Base-by-base conservation (phyloP, 1,284 basidiomycete species). In the Gomphus bonarii region DNA sequence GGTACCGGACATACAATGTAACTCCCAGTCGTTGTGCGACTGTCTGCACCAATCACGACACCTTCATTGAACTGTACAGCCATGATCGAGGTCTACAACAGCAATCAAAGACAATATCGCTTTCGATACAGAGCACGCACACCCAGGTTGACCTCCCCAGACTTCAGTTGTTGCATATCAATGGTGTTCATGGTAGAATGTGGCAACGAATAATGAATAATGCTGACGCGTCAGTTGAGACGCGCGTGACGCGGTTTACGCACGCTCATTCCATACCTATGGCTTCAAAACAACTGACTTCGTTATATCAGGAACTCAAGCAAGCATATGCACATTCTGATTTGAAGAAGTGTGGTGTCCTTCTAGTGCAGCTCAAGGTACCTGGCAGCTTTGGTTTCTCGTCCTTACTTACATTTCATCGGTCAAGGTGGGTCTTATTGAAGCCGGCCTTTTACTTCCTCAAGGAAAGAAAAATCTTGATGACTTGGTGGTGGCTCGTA, bases 41-140 rank as follows among this genome's bases (percentile, higher is more conserved):
- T 91, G 74, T 99, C 95, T 63, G 95, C 95, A 40, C 97, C 97
- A 60, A 99, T 85, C 63, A 99, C 85, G 58, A 99, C 95, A 52
- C 95, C 95, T 43, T 84, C 85, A 46, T 93, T 80, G 75, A 98
- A 99, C 64, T 94, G 91, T 62, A 99, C 95, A 55, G 95, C 95
- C 97, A 99, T 99, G 72, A 99, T 99, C 50, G 95, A 98, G 57
- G 95, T 99, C 89, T 95, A 66, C 40, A n/a, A 22, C 54, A 55
- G 33, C 22, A 35, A 11, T 52, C 28, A 46, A 22, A 36, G 40
- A 9, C 16, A 33, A 18, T 47, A 28, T 9, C 47, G 7, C 31
- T 46, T 33, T 36, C 14, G 14, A 25, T 12, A 36, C 16, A 30
- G 16, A 20, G 25, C 8, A 78, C 91, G 63, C 72, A 95, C 93